Base-by-base conservation (phyloP, 768 basidiomycete species). In the Hortiboletus flavorubellus region DNA sequence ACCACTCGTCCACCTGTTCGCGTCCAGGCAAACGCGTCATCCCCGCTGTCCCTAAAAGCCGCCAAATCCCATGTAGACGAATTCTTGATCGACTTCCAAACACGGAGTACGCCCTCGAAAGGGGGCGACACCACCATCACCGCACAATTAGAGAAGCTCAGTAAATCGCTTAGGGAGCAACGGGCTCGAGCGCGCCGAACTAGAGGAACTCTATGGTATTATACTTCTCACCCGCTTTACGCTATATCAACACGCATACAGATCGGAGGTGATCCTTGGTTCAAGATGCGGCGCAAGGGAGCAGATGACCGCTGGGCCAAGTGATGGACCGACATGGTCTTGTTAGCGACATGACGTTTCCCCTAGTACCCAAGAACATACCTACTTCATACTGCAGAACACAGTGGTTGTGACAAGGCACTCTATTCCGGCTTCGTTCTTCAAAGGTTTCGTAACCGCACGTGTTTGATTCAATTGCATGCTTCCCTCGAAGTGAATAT, bases 101-200 rank as follows among this genome's bases (percentile, higher is more conserved):
- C 71, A 4, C 73, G 80, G 18, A 77, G 75, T 49, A 70, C 75
- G 4, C 73, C 77, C 16, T 70, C 78, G 0, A 79, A 82, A 51
- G 78, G 81, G 10, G 77, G 78, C 4, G 81, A 81, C 56, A 76
- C 77, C 0, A 76, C 83, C 5, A 80, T 83, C 44, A 83, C 77
- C 0, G 82, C 82, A 5, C 84, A 85, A 62, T 72, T 85, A 21
- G 77, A 80, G 63, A 85, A 85, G 64, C 68, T 85, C 47, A 73
- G 73, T 43, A 73, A 74, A 49, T 81, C 83, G 5, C 64, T 85
- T 55, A 75, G 76, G 48, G 80, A 82, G 56, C 78, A 84, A 59
- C 69, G 77, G 1, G 53, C 54, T 45, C 63, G 62, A 29, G 64
- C 64, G 40, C 66, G 66, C 14, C 55, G 35, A 54, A 54, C 37